Conservation (phyloP, 108 stramenopile species). For the Cyclostephanos tholiformis region DNA sequence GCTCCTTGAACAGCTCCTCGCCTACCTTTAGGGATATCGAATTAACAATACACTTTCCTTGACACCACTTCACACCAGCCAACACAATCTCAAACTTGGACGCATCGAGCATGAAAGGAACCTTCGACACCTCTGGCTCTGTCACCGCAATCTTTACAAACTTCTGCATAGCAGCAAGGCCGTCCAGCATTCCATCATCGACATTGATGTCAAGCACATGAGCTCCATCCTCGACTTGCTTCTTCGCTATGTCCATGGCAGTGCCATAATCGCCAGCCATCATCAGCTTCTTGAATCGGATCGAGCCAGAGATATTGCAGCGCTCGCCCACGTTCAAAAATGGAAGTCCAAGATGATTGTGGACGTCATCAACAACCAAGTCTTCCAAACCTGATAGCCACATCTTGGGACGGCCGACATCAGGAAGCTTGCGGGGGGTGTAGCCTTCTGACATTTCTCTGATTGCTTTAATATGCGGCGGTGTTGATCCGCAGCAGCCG, state of each 20-base stretch:
- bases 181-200: conserved; percentile 98
- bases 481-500: conserved; percentile 98
- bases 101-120: conserved; percentile 98
- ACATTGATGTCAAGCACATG: conserved; percentile 99
- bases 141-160: conserved; percentile 99
- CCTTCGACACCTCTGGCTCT: conserved; percentile 95
- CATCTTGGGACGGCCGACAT: conserved; percentile 89
- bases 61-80: conserved; percentile 96
- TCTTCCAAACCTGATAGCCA: conserved; percentile 97
- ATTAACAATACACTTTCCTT: conserved; percentile 98
- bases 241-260: conserved; percentile 98
- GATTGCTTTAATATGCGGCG: conserved; percentile 93
- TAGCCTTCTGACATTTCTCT: conserved; percentile 64
- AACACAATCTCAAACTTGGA: conserved; percentile 99
- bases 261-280: conserved; percentile 93
- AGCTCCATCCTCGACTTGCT: conserved; percentile 98
- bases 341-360: conserved; percentile 92
- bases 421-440: conserved; percentile 82
- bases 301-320: conserved; percentile 96
- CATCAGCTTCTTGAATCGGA: conserved; percentile 97
- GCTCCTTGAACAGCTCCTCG: conserved; percentile 96
- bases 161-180: conserved; percentile 97
- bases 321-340: conserved; percentile 98
- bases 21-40: conserved; percentile 98
- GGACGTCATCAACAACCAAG: conserved; percentile 87